Evolutionary conservation across 202 grass and related monocot species (phyloP), one percentile per base, ranked within the genome.

Genomic region (Schoenoplectus tabernaemontani): DNA sequence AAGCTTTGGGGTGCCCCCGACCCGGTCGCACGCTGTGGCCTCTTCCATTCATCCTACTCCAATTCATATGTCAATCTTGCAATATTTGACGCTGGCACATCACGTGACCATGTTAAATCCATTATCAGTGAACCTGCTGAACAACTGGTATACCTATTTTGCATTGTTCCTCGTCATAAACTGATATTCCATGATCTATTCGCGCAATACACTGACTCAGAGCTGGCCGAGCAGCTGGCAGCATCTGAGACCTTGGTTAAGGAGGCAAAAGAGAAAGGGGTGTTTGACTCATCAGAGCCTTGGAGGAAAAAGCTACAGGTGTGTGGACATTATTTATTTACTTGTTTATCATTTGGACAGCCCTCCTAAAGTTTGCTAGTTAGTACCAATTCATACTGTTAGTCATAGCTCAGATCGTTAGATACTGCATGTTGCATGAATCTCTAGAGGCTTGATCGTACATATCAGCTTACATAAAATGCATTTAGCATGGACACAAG

Each of bases 51-150:
- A 0, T 58, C 80, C 5, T 91, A 91, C 33, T 87, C 89, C 76
- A 91, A 91, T 64, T 85, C 89, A 39, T 87, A 91, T 9, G 83
- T 91, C 76, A 86, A 91, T 57, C 51, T 91, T 78, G 86, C 85
- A 65, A 83, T 91, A 81, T 91, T 91, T 44, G 85, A 91, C n/a
- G 32, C 82, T 3, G 16, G 36, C 47, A 74, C 83, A 70, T 78
- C 68, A 67, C 85, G 89, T 2, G 75, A 83, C 59, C 68, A 73
- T 23, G 83, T 87, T 74, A 81, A 62, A 30, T 24, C 32, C 43
- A 54, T 91, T 66, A 75, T 91, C 36, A 85, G 89, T 15, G 80
- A 57, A 20, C 41, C 75, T 2, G 89, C 86, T 20, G 89, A 91
- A 56, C 85, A 83, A 11, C 83, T 91, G 23, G 65, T 83, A 72